These are phyloP conservation scores for Chaetoceros muelleri DNA, from an alignment of 108 stramenopile genomes.

Conservation along the genomic window DNA sequence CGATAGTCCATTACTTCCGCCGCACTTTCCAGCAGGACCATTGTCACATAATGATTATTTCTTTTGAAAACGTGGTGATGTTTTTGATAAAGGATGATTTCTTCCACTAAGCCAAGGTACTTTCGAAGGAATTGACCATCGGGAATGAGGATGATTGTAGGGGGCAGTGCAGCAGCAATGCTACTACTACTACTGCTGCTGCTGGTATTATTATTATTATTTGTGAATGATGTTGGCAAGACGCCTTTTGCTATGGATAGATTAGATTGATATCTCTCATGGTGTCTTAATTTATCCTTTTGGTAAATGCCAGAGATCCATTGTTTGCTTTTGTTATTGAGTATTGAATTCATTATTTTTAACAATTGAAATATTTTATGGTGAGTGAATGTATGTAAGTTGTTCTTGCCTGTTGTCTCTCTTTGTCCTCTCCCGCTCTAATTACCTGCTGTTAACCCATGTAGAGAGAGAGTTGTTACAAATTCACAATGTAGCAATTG, in stretches of 20 bases:
- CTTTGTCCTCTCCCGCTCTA: neutral
- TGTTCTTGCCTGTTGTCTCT: neutral
- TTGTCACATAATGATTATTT: neutral
- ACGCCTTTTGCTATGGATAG: neutral
- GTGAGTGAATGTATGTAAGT: neutral
- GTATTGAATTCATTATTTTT: too few relatives aligned
- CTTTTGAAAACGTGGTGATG: neutral
- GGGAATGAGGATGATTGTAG: slow-evolving; percentile 16
- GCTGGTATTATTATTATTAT: neutral
- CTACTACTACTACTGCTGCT: too few relatives aligned
- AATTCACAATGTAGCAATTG: neutral
- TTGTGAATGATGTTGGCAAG: neutral
- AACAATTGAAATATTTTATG: too few relatives aligned
- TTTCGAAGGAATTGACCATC: slow-evolving; percentile 28
- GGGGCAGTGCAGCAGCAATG: too few relatives aligned
- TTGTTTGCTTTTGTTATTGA: neutral
- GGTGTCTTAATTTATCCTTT: neutral
- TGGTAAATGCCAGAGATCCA: neutral
- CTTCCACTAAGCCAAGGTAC: slow-evolving; percentile 26
- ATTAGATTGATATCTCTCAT: neutral
- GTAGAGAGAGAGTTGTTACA: neutral
- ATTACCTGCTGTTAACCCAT: neutral
- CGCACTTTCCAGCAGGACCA: slow-evolving; percentile 28
- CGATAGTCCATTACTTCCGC: slow-evolving; percentile 40
- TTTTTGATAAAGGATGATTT: slow-evolving; percentile 12